A percentile compares a stretch with the other conserved stretches of the same genome.
Evolutionary conservation across 495 filamentous ascomycete species (phyloP).

Genomic region (Niebla homalea): DNA sequence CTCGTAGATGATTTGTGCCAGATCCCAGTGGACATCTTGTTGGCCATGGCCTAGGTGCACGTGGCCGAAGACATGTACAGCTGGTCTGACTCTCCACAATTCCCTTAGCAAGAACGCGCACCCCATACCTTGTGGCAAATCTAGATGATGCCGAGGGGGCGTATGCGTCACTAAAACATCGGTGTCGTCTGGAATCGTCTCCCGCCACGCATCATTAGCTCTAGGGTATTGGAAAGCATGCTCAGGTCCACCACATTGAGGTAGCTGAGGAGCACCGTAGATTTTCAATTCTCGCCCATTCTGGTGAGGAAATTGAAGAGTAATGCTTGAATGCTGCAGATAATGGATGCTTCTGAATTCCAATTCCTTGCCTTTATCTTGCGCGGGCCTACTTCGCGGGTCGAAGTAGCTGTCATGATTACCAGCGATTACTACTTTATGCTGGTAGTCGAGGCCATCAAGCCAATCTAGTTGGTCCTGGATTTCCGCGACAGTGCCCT

Average conservation of each 20-base stretch:
- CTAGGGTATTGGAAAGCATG: conserved; percentile 57
- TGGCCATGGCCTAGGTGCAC: conserved; percentile 54
- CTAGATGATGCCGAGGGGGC: conserved; percentile 56
- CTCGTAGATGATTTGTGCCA: conserved; percentile 61
- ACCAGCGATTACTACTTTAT: conserved; percentile 78
- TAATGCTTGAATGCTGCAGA: conserved; percentile 47
- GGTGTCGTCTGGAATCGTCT: conserved; percentile 56
- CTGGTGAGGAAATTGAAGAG: conserved; percentile 29
- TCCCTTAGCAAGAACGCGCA: conserved; percentile 64
- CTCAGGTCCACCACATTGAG: conserved; percentile 41
- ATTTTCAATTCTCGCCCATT: conserved; percentile 33
- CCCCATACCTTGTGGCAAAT: conserved; percentile 49
- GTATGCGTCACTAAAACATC: conserved; percentile 84
- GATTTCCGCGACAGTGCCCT: conserved; percentile 57
- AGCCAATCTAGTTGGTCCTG: conserved; percentile 75
- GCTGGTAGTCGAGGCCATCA: conserved; percentile 48
- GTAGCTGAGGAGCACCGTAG: conserved; percentile 54
- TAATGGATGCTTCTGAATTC: conserved; percentile 35
- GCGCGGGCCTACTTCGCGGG: conserved; percentile 28
- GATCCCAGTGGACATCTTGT: conserved; percentile 65
- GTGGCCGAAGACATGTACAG: conserved; percentile 82
- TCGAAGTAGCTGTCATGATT: conserved; percentile 86
- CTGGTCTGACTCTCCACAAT: conserved; percentile 64
- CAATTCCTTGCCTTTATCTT: conserved; percentile 31
- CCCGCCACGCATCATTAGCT: conserved; percentile 47